Percentiles rank a stretch among this genome's conserved stretches.
Conservation (phyloP, 805 yeast genomes). For the Metschnikowia proteae region DNA sequence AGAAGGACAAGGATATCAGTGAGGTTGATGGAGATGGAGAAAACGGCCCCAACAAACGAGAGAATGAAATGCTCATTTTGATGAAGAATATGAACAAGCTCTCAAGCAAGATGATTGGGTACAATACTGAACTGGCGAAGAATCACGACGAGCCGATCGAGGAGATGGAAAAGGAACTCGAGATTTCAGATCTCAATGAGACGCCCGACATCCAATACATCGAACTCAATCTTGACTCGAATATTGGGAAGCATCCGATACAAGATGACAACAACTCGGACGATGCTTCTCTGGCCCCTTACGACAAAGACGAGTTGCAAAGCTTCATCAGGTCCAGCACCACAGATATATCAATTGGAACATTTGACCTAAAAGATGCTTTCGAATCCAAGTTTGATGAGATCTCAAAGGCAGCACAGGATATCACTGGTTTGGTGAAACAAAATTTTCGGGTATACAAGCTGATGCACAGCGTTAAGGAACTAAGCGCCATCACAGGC, state of each 20-base stretch:
- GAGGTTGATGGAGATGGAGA: conserved; percentile 9
- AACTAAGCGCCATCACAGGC: conserved; percentile 7
- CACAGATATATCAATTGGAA: conserved; percentile 16
- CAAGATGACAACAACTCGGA: conserved; percentile 12
- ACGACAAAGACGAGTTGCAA: conserved; percentile 3
- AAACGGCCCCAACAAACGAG: conserved; percentile 16
- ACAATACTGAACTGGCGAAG: conserved; percentile 21
- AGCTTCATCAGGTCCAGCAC: conserved; percentile 15
- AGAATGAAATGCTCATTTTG: conserved; percentile 67
- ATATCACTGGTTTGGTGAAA: conserved; percentile 46
- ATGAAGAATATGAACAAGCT: conserved; percentile 86
- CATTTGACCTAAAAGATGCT: conserved; percentile 27
- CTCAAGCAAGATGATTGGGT: conserved; percentile 70
- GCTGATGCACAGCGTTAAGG: conserved; percentile 23
- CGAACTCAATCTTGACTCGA: conserved; percentile 39
- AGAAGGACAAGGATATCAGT: conserved; percentile 16
- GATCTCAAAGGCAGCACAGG: conserved; percentile 42
- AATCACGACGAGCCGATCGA: conserved; percentile 22
- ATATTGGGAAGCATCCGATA: conserved; percentile 18
- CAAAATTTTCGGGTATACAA: conserved; percentile 53
- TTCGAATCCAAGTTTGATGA: conserved; percentile 28
- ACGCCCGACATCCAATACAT: conserved; percentile 48
- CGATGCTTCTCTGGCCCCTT: conserved; percentile 3
- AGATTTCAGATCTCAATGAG: conserved; percentile 50
- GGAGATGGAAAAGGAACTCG: conserved; percentile 43